Conservation (phyloP, 2,329 filamentous ascomycete species). For the Diaporthe vaccinii region DNA sequence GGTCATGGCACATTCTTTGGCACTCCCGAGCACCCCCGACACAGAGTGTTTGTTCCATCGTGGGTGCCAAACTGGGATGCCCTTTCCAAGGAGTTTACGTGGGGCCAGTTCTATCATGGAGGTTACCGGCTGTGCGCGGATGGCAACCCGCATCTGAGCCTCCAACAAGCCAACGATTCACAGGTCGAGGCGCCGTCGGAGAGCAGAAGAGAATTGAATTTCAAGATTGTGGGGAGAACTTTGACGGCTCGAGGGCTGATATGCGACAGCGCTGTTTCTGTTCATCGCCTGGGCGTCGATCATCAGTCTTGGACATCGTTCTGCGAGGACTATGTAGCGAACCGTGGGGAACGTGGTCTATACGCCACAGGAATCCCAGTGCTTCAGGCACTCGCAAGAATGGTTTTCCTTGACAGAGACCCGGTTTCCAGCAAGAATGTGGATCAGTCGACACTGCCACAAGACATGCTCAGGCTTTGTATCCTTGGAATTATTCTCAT, state of each 20-base stretch:
- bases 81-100: constrained; percentile 12
- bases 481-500: background rate
- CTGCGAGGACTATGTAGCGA: background rate
- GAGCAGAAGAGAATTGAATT: background rate
- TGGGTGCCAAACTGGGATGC: constrained; percentile 22
- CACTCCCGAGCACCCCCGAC: constrained; percentile 11
- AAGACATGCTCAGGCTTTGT: constrained; percentile 4
- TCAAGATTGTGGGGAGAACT: background rate
- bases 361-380: constrained; percentile 4
- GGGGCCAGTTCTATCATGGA: constrained; percentile 11
- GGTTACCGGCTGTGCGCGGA: background rate
- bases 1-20: background rate
- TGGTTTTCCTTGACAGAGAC: background rate
- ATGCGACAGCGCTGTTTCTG: background rate
- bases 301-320: constrained; percentile 4
- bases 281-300: background rate
- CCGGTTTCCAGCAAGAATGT: background rate
- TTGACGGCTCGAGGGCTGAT: background rate
- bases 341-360: background rate
- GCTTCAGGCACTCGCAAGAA: constrained; percentile 10
- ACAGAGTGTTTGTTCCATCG: constrained; percentile 10
- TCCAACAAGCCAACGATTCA: no score
- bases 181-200: background rate
- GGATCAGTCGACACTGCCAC: background rate
- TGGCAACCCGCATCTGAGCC: background rate